Conservation (phyloP, 2,329 filamentous ascomycete species). For the Neonectria ditissima region DNA sequence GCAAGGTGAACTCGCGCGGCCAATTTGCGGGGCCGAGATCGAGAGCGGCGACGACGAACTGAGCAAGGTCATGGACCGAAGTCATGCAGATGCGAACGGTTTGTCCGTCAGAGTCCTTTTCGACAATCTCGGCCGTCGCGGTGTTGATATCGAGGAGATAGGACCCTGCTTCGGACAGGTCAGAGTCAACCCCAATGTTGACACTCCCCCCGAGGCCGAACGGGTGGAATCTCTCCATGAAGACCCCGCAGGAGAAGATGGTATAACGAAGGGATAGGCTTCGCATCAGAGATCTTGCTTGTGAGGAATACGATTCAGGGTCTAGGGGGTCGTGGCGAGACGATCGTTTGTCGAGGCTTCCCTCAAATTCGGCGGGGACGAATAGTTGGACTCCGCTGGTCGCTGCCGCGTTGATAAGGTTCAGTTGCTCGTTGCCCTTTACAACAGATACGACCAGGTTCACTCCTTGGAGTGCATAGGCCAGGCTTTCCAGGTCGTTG, state of each 20-base stretch:
- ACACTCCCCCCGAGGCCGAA: conserved; percentile 70
- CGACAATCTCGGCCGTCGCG: conserved; percentile 70
- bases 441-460: conserved; percentile 83
- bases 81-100: conserved; percentile 73
- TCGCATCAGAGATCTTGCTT: conserved; percentile 67
- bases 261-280: conserved; percentile 73
- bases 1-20: conserved; percentile 77
- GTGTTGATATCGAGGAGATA: conserved; percentile 73
- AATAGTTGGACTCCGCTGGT: conserved; percentile 74
- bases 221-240: conserved; percentile 80
- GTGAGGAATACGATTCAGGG: conserved; percentile 61
- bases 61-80: conserved; percentile 75
- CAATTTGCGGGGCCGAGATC: conserved; percentile 71
- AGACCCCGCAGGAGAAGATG: conserved; percentile 78
- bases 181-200: conserved; percentile 68
- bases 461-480: conserved; percentile 76
- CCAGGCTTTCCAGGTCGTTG: conserved; percentile 65
- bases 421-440: conserved; percentile 72
- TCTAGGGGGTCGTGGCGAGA: conserved; percentile 68
- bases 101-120: conserved; percentile 62
- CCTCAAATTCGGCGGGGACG: conserved; percentile 82
- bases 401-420: conserved; percentile 78
- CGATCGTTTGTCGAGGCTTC: conserved; percentile 66
- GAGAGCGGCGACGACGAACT: conserved; percentile 77
- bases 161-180: conserved; percentile 68